These are phyloP conservation scores for Sanchytrium tribonematis DNA, from an alignment of 371 early-diverging fungal genomes.

Conservation along the genomic window DNA sequence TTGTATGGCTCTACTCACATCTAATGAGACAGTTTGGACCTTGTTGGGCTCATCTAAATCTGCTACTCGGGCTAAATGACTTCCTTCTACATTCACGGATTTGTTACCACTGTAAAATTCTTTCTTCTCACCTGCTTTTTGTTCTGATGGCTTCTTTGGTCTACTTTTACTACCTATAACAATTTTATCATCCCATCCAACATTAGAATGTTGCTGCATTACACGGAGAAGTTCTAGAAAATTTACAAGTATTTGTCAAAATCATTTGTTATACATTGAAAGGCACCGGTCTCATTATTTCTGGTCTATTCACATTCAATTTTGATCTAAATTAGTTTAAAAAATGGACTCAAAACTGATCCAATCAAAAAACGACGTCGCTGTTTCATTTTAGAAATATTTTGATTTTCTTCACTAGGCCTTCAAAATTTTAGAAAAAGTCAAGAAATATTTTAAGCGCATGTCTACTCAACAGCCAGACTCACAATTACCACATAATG, in stretches of 20 bases:
- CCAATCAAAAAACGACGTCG: no score
- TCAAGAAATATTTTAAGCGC: background rate
- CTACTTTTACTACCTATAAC: background rate
- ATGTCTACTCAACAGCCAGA: background rate
- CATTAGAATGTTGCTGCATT: slow-evolving; percentile 1
- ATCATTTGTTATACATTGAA: no score
- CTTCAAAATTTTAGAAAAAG: slow-evolving; percentile 1
- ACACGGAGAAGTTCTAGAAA: no score
- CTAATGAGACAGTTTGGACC: slow-evolving; percentile 25
- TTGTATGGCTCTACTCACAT: slow-evolving; percentile 56
- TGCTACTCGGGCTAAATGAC: background rate
- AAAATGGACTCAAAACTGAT: no score
- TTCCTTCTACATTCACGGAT: background rate
- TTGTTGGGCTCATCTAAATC: background rate
- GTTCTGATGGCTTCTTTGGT: background rate
- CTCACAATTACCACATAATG: background rate
- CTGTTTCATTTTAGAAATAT: no score
- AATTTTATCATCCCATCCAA: background rate
- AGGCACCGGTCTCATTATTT: no score
- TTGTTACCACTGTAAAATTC: background rate
- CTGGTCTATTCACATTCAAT: no score
- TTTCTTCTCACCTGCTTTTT: background rate
- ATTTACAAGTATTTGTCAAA: no score
- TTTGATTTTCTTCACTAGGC: no score
- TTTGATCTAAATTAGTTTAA: no score